These are phyloP conservation scores for Clarireedia monteithiana DNA, from an alignment of 2,329 filamentous ascomycete species.

Conservation along the genomic window DNA sequence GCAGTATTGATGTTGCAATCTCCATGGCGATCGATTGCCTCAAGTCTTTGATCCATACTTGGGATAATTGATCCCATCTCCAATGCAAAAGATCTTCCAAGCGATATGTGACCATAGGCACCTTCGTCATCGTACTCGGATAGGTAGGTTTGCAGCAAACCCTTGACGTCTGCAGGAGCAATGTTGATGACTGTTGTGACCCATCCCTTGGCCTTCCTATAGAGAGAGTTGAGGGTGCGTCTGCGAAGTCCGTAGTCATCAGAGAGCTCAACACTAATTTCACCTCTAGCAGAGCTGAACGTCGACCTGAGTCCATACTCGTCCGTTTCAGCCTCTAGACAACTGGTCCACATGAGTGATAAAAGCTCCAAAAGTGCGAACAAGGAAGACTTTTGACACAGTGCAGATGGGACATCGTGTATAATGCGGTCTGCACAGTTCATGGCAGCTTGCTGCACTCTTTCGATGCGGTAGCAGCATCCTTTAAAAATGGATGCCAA, in stretches of 20 bases:
- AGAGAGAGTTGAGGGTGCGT: constrained; percentile 68
- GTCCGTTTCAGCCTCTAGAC: constrained; percentile 88
- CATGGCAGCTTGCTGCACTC: constrained; percentile 82
- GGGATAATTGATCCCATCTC: constrained; percentile 88
- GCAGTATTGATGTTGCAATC: constrained; percentile 78
- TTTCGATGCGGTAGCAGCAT: constrained; percentile 89
- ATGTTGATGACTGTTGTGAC: constrained; percentile 72
- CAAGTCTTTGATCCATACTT: constrained; percentile 74
- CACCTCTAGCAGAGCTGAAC: constrained; percentile 69
- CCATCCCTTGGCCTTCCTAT: constrained; percentile 73
- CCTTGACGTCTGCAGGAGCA: constrained; percentile 89
- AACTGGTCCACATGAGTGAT: constrained; percentile 91
- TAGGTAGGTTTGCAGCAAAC: constrained; percentile 88
- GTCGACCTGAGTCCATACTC: constrained; percentile 81
- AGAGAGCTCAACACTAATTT: constrained; percentile 81
- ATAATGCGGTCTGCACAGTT: constrained; percentile 81
- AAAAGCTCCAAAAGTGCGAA: constrained; percentile 90
- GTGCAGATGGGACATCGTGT: constrained; percentile 72
- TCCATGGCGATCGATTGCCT: constrained; percentile 69
- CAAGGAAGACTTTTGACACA: constrained; percentile 83
- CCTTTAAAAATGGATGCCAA: constrained; percentile 76
- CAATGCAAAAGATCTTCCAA: constrained; percentile 88
- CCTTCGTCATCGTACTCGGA: constrained; percentile 92
- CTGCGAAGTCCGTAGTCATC: constrained; percentile 83
- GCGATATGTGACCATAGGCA: constrained; percentile 81